Base-by-base conservation (phyloP, 371 early-diverging fungal species). In the Apophysomyces variabilis region DNA sequence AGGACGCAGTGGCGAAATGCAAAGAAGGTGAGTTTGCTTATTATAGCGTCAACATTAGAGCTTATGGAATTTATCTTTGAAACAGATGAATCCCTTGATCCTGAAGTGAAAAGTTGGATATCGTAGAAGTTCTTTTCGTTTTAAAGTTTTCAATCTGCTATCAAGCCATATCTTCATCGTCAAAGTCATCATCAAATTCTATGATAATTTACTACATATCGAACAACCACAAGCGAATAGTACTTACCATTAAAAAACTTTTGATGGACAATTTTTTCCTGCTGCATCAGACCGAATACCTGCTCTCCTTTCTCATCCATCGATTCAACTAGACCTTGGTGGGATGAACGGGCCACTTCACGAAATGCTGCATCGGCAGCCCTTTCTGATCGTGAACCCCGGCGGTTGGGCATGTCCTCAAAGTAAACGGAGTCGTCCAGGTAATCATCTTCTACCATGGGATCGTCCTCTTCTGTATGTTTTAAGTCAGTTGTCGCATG, bases 1-100 rank as follows among this genome's bases (percentile, higher is more conserved):
- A 63, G 7, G 38, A 45, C 41, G 76, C 79, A 26, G 61, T 77
- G 50, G 16, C 62, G 38, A 61, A 63, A 61, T 73, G 71, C 46
- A 63, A 64, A 56, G 46, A 68, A 9, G 41, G 62, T 38, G 58
- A 58, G 50, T 38, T 13, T 7, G 32, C 32, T 26, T 26, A 26
- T 50, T 58, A 39, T 66, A 50, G 38, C 57, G 61, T 60, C 18
- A 54, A 57, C 13, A 62, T n/a, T 13, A 37, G 8, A 26, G n/a
- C 39, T 13, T 54, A 61, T 54, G 41, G n/a, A 14, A 4, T 32
- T 43, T 4, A 18, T 56, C 16, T 47, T 26, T 66, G 16, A 26
- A 26, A 26, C 32, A 26, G 46, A 45, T 45, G 46, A 45, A 45
- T 45, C 16, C 13, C 13, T 45, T n/a, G 16, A 13, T 13, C 46